phyloP scores from a whole-genome alignment of 805 yeast genomes.

The Helenozyma baotianmanensis region DNA sequence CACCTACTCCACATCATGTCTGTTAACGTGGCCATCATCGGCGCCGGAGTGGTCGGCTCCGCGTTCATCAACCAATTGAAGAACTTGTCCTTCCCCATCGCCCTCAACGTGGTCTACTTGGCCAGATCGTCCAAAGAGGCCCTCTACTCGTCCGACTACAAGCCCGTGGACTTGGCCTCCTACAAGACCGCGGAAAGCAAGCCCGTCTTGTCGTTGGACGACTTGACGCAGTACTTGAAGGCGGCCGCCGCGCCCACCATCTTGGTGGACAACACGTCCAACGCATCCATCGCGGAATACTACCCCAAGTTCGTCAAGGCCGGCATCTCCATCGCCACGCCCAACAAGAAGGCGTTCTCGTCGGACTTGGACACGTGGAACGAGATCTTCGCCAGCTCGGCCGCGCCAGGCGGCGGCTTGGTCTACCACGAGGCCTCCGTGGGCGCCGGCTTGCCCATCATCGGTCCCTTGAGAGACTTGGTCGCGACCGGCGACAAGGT shows the following conservation, averaged over 20 bases:
- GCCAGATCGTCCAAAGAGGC: constrained; percentile 70
- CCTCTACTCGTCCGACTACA: constrained; percentile 61
- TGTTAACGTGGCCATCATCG: constrained; percentile 45
- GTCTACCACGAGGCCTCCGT: constrained; percentile 98
- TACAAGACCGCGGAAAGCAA: constrained; percentile 49
- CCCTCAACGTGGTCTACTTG: constrained; percentile 73
- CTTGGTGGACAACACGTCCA: constrained; percentile 92
- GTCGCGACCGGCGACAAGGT: constrained; percentile 91
- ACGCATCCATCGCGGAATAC: constrained; percentile 65
- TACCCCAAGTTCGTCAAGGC: constrained; percentile 70
- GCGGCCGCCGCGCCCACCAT: constrained; percentile 72
- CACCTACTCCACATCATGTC: constrained; percentile 22
- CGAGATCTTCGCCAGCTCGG: constrained; percentile 55
- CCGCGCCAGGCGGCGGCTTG: constrained; percentile 54
- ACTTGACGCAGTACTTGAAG: constrained; percentile 57
- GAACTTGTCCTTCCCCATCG: constrained; percentile 53
- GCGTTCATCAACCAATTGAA: constrained; percentile 82
- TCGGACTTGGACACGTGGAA: constrained; percentile 73
- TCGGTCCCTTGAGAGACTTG: constrained; percentile 83
- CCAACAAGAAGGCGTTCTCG: constrained; percentile 96
- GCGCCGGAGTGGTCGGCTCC: constrained; percentile 94
- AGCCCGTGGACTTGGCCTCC: constrained; percentile 59
- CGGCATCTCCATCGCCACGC: constrained; percentile 94
- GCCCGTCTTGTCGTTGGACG: constrained; percentile 50
- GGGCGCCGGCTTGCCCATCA: constrained; percentile 96